These are phyloP conservation scores for Colletotrichum lini DNA, from an alignment of 2,329 filamentous ascomycete species.

Conservation along the genomic window DNA sequence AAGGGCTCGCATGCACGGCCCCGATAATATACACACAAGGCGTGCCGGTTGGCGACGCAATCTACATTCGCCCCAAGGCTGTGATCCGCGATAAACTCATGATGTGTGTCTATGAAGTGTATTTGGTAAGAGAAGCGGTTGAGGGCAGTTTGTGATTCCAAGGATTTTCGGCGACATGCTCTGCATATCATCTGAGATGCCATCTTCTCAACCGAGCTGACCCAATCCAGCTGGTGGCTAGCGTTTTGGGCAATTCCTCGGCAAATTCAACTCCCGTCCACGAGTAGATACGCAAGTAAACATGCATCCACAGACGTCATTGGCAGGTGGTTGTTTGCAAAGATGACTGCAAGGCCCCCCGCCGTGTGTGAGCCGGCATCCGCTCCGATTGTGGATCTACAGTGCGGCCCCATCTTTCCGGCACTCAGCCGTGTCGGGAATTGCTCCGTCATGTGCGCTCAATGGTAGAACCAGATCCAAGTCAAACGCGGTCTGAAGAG, in stretches of 20 bases:
- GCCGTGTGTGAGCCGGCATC: background rate
- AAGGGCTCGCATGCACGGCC: background rate
- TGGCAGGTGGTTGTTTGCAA: background rate
- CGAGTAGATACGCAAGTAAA: background rate
- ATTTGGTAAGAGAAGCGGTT: too few relatives aligned
- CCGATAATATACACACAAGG: conserved; percentile 15
- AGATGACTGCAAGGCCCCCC: background rate
- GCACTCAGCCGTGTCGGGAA: background rate
- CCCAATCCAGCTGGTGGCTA: background rate
- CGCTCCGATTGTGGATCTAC: background rate
- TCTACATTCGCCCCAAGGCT: background rate
- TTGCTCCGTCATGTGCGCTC: too few relatives aligned
- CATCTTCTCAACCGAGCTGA: background rate
- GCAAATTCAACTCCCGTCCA: too few relatives aligned
- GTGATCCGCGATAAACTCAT: too few relatives aligned
- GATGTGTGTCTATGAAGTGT: too few relatives aligned
- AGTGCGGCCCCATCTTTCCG: background rate
- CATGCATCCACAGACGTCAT: background rate
- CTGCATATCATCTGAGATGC: too few relatives aligned
- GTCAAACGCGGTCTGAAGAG: background rate
- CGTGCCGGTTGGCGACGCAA: background rate
- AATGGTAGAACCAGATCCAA: background rate
- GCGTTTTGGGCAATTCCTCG: too few relatives aligned
- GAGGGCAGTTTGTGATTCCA: too few relatives aligned
- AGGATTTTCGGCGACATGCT: too few relatives aligned